Evolutionary conservation across 108 stramenopile genomes (phyloP).

Genomic region (Cyclotella distinguenda): DNA sequence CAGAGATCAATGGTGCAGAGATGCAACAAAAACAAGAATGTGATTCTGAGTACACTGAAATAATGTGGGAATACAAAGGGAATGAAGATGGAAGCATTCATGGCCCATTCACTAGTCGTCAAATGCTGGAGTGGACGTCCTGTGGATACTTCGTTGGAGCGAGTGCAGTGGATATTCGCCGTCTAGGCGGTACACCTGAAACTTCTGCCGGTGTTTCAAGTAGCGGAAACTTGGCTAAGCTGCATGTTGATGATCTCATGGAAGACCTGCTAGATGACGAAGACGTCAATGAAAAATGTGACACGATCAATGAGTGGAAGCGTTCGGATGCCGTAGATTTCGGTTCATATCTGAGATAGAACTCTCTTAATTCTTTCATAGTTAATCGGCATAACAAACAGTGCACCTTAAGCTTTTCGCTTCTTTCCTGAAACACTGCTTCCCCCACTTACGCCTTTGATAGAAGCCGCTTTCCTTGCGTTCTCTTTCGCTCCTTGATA

Average conservation of each 20-base stretch:
- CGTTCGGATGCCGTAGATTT: constrained; percentile 51
- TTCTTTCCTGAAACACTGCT: constrained; percentile 44
- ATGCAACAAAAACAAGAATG: constrained; percentile 3
- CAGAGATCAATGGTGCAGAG: constrained; percentile 1
- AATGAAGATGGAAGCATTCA: constrained; percentile 76
- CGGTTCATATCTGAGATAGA: constrained; percentile 18
- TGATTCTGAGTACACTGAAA: not conserved
- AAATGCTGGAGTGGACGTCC: constrained; percentile 79
- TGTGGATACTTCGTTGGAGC: constrained; percentile 82
- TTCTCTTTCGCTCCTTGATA: constrained; percentile 74
- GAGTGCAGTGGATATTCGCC: constrained; percentile 74
- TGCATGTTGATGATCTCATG: constrained; percentile 68
- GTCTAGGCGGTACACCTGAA: constrained; percentile 14
- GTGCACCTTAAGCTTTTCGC: constrained; percentile 9
- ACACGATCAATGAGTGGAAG: constrained; percentile 28
- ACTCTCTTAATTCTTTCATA: not conserved
- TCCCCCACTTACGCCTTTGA: not conserved
- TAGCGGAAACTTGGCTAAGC: constrained; percentile 14
- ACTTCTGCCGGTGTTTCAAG: not conserved
- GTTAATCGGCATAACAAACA: not conserved
- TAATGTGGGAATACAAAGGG: constrained; percentile 80
- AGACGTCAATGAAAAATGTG: constrained; percentile 45
- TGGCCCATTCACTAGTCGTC: constrained; percentile 75
- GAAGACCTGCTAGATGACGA: constrained; percentile 72
- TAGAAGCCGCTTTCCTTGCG: constrained; percentile 47